Base-by-base conservation (phyloP, 768 basidiomycete species). In the Pilatotrama ljubarskyi region DNA sequence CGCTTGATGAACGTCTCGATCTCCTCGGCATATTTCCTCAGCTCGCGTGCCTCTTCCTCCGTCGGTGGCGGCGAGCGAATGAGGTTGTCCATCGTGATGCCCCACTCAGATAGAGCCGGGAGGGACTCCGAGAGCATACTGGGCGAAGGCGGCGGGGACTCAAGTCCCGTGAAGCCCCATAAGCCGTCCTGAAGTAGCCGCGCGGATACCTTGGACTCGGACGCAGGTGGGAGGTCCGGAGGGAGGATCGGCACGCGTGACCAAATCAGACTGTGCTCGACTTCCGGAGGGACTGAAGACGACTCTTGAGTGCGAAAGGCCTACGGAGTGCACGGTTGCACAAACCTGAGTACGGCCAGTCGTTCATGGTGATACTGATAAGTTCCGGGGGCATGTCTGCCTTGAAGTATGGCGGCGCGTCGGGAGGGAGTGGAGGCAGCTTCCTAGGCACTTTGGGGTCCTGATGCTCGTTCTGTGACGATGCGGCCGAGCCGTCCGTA, bases 261-360 rank as follows among this genome's bases (percentile, higher is more conserved):
- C 93, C 93, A 95, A 55, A 93, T 80, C 20, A 93, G 73, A 22
- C 81, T 80, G 70, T 93, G 90, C 62, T 90, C 88, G 26, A 93
- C 76, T 58, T 87, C 85, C 2, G 80, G 67, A 2, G 91, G 91
- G 11, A 92, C 91, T 79, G 40, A 35, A n/a, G n/a, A n/a, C n/a
- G n/a, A n/a, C n/a, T n/a, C n/a, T n/a, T n/a, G n/a, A n/a, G n/a
- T n/a, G n/a, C 43, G 17, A 14, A 15, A 13, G 3, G 2, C 37
- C 17, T 18, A n/a, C 25, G 36, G 35, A 29, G 29, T 3, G 26
- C 10, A 20, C 35, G 51, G 10, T 44, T 9, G 40, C 9, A 32
- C 78, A 54, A 66, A 88, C 90, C 84, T 7, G 90, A 92, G 72
- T 95, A 95, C 0, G 92, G 92, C 92, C 92, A 95, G 69, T 93